Evolutionary conservation across 345 rosid genomes (phyloP), one percentile per base, ranked within the genome.

Genomic region (Noccaea caerulescens): DNA sequence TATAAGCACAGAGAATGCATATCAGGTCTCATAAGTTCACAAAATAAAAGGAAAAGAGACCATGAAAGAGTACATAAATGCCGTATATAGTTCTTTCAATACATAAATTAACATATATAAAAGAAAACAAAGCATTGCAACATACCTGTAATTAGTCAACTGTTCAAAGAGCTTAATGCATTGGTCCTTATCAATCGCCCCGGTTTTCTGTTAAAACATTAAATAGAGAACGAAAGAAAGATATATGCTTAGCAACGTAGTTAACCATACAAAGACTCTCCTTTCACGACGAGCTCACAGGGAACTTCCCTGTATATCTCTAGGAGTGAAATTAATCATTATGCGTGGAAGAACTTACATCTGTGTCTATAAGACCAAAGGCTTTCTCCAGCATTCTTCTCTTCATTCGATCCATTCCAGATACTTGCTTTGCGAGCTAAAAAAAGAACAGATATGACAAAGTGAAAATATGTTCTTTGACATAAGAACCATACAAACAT

Each of bases 371-470:
- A 72, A 94, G 85, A 75, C 68, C 80, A 75, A 94, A 94, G 69
- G 98, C 98, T 84, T 88, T 91, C 65, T 51, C 82, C 81, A 94
- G 73, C 69, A 85, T 84, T 67, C 77, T 80, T 71, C 37, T 81
- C 82, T 92, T 94, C 82, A 73, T 80, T 53, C 30, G 82, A 77
- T 94, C 99, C 88, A 78, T 84, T 69, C 82, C 84, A 69, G 84
- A 73, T 72, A 94, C 88, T 91, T 94, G 99, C 69, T 88, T 94
- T 41, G 81, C 92, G 51, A 94, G 96, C 99, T 94, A 72, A 62
- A 71, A 65, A 53, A 73, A 53, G 11, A 62, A 43, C 23, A 62
- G 8, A 57, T 25, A 79, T 45, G 67, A 23, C 34, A 37, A 23
- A 44, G 67, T 50, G 43, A 11, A 55, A 44, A 53, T 10, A 36